Conservation (phyloP, 1,284 basidiomycete species). For the Tausonia pullulans region DNA sequence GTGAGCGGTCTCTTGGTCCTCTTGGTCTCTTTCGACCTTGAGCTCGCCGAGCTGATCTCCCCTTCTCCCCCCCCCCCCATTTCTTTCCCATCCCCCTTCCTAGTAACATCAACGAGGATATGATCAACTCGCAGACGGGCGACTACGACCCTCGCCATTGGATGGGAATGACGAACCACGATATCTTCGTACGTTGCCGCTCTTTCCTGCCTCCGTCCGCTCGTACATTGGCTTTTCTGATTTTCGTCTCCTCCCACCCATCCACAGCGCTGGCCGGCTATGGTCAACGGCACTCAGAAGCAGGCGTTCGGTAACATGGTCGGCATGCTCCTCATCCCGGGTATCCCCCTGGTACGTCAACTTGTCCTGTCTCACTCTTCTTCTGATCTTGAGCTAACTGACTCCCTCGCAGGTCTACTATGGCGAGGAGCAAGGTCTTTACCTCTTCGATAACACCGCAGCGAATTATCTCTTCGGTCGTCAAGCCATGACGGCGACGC, state of each 20-base stretch:
- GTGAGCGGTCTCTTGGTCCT: conserved; percentile 19
- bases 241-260: not conserved
- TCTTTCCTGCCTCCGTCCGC: too few relatives aligned
- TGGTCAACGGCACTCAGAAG: conserved; percentile 43
- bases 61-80: not conserved
- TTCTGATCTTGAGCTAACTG: not conserved
- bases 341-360: conserved; percentile 44
- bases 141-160: conserved; percentile 61
- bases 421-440: conserved; percentile 77
- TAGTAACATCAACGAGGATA: conserved; percentile 63
- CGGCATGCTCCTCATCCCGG: conserved; percentile 74
- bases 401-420: conserved; percentile 47
- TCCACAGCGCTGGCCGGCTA: conserved; percentile 58
- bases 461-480: conserved; percentile 47
- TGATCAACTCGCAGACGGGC: conserved; percentile 59
- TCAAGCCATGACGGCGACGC: conserved; percentile 77
- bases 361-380: not conserved
- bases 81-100: too few relatives aligned
- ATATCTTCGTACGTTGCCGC: conserved; percentile 43
- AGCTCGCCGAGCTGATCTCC: too few relatives aligned
- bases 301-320: conserved; percentile 66
- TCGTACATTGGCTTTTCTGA: too few relatives aligned
- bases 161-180: conserved; percentile 80
- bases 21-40: too few relatives aligned
- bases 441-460: conserved; percentile 71